Evolutionary conservation across 192 early-diverging fungal species (phyloP).

Genomic region (Coemansia furcata): DNA sequence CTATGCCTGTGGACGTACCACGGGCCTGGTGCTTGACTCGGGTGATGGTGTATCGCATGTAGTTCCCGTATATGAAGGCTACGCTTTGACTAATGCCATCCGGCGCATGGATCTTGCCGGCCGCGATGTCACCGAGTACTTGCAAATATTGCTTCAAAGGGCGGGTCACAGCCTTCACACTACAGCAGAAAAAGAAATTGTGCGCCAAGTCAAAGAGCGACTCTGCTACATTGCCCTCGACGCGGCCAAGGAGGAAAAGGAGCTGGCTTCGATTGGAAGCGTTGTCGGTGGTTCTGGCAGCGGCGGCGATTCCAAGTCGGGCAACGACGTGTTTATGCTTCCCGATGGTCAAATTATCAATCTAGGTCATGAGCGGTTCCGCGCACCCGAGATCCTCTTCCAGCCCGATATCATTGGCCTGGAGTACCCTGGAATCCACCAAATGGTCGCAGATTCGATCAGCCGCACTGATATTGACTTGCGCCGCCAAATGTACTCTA

Average conservation of each 20-base stretch:
- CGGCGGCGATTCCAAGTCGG: constrained; percentile 56
- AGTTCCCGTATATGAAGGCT: constrained; percentile 96
- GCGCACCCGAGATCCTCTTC: constrained; percentile 95
- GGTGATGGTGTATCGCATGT: constrained; percentile 96
- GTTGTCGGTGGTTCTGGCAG: constrained; percentile 68
- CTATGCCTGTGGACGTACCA: constrained; percentile 96
- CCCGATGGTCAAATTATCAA: constrained; percentile 50
- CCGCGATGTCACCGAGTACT: constrained; percentile 89
- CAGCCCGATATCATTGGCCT: constrained; percentile 90
- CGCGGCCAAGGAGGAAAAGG: constrained; percentile 93
- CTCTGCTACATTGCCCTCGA: constrained; percentile 89
- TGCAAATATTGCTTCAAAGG: constrained; percentile 92
- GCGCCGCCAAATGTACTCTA: constrained; percentile 81
- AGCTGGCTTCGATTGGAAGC: constrained; percentile 70
- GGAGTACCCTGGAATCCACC: constrained; percentile 91
- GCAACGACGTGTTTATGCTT: constrained; percentile 44
- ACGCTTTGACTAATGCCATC: constrained; percentile 92
- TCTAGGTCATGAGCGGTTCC: constrained; percentile 89
- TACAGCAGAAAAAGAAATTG: constrained; percentile 93
- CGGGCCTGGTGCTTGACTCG: constrained; percentile 93
- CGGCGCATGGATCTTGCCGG: constrained; percentile 93
- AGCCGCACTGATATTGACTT: constrained; percentile 93
- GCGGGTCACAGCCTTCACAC: constrained; percentile 85
- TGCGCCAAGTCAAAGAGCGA: constrained; percentile 95
- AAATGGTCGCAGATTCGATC: constrained; percentile 91